Base-by-base conservation (phyloP, 805 yeast species). In the Schwanniomyces occidentalis region DNA sequence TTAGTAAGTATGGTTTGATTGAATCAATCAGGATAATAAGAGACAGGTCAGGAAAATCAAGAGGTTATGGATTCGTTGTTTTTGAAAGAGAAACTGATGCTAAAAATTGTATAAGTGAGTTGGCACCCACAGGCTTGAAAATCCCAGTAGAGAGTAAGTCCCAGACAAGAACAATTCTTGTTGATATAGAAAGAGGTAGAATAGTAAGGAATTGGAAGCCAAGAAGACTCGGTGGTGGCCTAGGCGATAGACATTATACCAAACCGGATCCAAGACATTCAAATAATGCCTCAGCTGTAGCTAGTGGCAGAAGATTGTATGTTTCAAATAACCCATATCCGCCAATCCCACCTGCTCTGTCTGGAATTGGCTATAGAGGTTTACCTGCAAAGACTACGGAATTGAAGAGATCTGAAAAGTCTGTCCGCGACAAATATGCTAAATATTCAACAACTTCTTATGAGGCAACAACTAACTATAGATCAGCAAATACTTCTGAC, bases 41-140 rank as follows among this genome's bases (percentile, higher is more conserved):
- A 34, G 64, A 66, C 38, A 42, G 25, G 2, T 24, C 44, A 1
- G 77, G 75, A 5, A 73, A 75, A 40, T 75, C 90, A 4, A 68
- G 78, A 40, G 97, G 98, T 0, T 91, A 91, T 56, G 97, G 84
- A 1, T 91, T 91, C 52, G 65, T 89, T 2, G 81, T 82, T 3
- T 91, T 77, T 56, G 80, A 75, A 34, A 64, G 71, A 17, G 84
- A 79, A 13, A 41, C 59, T 1, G 85, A 80, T 39, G 82, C 88
- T 15, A 71, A 74, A 32, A 58, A 56, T 8, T 93, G 95, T 2
- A 71, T 75, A 16, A 70, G 75, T 24, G 81, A 74, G 16, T 73
- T 79, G 24, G 77, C 85, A 23, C 41, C 66, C 6, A 56, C 63
- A 1, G 74, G 74, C 0, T 37, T 68, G 10, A 57, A 50, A 18